phyloP scores from a whole-genome alignment of 176 grass and related monocot species.

The Zea luxurians region DNA sequence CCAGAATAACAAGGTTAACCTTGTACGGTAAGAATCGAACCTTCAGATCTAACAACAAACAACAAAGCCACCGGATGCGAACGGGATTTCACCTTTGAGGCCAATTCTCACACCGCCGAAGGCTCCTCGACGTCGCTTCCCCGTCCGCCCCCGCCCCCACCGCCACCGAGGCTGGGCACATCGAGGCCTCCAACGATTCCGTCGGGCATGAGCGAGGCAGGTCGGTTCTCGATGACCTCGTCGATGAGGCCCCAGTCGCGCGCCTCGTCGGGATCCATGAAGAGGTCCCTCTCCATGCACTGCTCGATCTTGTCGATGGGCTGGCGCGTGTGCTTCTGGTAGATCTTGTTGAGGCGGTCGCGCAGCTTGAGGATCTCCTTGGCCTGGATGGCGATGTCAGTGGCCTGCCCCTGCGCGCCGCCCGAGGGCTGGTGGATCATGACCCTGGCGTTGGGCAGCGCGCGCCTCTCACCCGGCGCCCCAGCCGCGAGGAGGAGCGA shows the following conservation, averaged over 20 bases:
- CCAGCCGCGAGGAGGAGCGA: conserved; percentile 89
- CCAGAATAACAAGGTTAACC: conserved; percentile 41
- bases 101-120: conserved; percentile 47
- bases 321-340: conserved; percentile 74
- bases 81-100: conserved; percentile 42
- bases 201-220: conserved; percentile 55
- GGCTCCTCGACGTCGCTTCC: conserved; percentile 55
- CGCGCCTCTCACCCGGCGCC: conserved; percentile 72
- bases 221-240: conserved; percentile 81
- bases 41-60: conserved; percentile 53
- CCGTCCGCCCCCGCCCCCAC: conserved; percentile 12
- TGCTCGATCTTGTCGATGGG: conserved; percentile 57
- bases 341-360: conserved; percentile 82
- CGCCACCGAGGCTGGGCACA: conserved; percentile 28
- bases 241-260: conserved; percentile 83
- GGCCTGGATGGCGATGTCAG: conserved; percentile 86
- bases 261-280: conserved; percentile 90
- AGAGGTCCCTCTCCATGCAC: conserved; percentile 84
- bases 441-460: conserved; percentile 85
- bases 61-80: conserved; percentile 29
- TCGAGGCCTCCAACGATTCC: conserved; percentile 35
- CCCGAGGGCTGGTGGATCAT: conserved; percentile 98
- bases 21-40: conserved; percentile 35
- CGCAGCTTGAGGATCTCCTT: conserved; percentile 91
- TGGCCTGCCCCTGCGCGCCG: conserved; percentile 65